These are phyloP conservation scores for Geosmithia putterillii DNA, from an alignment of 2,329 filamentous ascomycete genomes.

Conservation along the genomic window DNA sequence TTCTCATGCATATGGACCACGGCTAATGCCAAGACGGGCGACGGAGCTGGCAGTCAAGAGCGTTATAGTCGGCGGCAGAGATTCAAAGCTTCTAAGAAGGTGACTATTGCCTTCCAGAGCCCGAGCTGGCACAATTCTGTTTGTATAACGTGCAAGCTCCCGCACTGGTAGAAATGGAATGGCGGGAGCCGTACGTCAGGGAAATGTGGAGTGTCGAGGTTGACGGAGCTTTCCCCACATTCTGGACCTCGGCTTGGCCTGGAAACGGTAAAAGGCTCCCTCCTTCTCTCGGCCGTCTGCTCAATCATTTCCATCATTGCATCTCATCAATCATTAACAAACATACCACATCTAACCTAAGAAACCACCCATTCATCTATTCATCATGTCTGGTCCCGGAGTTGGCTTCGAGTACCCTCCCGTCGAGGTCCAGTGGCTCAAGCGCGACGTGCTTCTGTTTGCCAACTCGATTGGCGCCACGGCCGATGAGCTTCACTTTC, in stretches of 20 bases:
- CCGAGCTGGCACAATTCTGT: no score
- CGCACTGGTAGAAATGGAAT: no score
- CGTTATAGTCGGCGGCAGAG: no score
- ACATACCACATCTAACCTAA: not conserved
- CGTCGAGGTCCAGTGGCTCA: constrained; percentile 69
- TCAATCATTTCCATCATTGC: not conserved
- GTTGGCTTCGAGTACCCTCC: constrained; percentile 71
- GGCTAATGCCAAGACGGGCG: no score
- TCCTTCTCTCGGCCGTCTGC: not conserved
- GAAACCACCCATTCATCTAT: not conserved
- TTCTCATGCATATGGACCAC: no score
- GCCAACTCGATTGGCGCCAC: constrained; percentile 79
- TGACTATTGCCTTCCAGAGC: no score
- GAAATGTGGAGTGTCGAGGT: constrained; percentile 1
- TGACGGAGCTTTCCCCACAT: not conserved
- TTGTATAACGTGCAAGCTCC: no score
- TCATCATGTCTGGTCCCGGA: constrained; percentile 33
- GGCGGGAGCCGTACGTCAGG: constrained; percentile 7
- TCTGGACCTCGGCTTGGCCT: not conserved
- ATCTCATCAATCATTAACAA: not conserved
- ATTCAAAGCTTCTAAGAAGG: no score
- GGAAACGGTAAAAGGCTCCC: not conserved
- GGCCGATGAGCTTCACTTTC: constrained; percentile 80
- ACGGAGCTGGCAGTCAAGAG: no score
- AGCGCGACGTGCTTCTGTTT: constrained; percentile 81